Evolutionary conservation across 768 basidiomycete genomes (phyloP), one percentile per base, ranked within the genome.

Genomic region (Thelephora aurantiotincta): DNA sequence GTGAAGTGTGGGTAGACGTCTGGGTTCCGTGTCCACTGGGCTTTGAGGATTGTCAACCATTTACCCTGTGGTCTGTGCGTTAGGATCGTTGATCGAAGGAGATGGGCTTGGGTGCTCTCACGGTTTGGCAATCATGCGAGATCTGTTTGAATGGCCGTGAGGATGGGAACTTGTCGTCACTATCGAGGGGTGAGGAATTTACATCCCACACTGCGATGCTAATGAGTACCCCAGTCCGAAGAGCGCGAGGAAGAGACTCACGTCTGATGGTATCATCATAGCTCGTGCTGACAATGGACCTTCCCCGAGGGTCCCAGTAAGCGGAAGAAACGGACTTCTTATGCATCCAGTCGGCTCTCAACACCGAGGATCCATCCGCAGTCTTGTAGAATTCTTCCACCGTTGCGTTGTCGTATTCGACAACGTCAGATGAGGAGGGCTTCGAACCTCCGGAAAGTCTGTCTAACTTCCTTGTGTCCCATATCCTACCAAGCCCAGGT

Each of bases 1-100:
- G 84, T 84, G 53, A 90, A 89, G 61, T 91, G 82, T 43, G 88
- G 87, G 55, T 82, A 87, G 9, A 73, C 76, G 37, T 89, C 77
- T 5, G 84, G 75, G 65, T 90, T 89, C 2, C 73, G 72, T 22
- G 68, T 75, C 88, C 88, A 91, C 53, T 80, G 77, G 0, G 88
- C 85, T 46, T 78, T 75, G 30, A 91, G 63, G 38, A 82, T 72
- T 4, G 86, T 84, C 34, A 91, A 49, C 88, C 88, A 91, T 66
- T 74, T 77, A 0, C 88, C 87, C 87, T 90, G 49, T 9, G 23
- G 13, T 11, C 20, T 22, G 35, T 1, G 38, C 42, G 36, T 51
- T 37, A 16, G 14, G 19, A 9, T 2, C 16, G 38, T 16, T 14
- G 4, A 41, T 6, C 22, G 18, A n/a, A 14, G 6, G 7, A 9